Evolutionary conservation across 306 rosid species (phyloP).

Genomic region (Inga laurina): DNA sequence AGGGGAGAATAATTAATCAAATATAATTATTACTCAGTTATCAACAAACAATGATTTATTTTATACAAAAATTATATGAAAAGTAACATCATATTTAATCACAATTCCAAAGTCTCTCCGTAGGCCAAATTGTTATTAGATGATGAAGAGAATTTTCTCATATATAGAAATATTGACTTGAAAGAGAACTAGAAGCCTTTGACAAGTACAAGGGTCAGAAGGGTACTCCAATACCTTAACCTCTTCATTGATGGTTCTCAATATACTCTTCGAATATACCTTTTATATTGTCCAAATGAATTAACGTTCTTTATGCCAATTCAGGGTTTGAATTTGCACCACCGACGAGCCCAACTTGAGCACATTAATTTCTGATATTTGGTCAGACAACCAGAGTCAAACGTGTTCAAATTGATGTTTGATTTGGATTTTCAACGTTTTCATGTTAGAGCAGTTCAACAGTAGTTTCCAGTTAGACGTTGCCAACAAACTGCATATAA

Average conservation of each 20-base stretch:
- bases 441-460: not conserved
- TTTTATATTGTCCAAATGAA: not conserved
- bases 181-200: not conserved
- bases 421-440: not conserved
- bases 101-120: not conserved
- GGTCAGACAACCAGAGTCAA: conserved; percentile 46
- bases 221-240: not conserved
- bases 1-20: not conserved
- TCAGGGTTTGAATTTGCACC: not conserved
- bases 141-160: not conserved
- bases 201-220: not conserved
- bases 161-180: not conserved
- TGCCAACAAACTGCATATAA: not conserved
- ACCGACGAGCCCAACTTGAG: not conserved
- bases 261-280: not conserved
- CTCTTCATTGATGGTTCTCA: not conserved
- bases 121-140: not conserved
- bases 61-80: not conserved
- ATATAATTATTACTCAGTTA: not conserved
- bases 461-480: not conserved
- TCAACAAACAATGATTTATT: not conserved
- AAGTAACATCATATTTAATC: not conserved
- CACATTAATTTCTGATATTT: not conserved
- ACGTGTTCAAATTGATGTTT: not conserved
- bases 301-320: not conserved